A percentile compares a stretch with the other conserved stretches of the same genome.
Conservation (phyloP, 2,329 filamentous ascomycete species). For the Alternaria longipes region DNA sequence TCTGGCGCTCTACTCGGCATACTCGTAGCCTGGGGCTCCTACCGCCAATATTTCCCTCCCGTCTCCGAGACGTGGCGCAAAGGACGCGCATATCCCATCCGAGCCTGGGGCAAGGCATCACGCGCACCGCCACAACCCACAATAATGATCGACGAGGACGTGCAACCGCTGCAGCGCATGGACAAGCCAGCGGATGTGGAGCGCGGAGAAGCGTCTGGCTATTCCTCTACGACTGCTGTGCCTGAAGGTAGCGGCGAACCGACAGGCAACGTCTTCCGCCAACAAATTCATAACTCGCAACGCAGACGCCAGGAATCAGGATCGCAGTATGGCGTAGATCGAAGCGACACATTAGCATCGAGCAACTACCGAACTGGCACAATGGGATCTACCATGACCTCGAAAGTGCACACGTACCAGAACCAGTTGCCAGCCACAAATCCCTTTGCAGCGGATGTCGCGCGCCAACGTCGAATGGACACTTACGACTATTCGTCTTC, state of each 20-base stretch:
- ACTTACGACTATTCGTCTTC: conserved; percentile 52
- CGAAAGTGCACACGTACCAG: conserved; percentile 45
- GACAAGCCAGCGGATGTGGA: conserved; percentile 44
- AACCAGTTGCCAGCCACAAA: conserved; percentile 45
- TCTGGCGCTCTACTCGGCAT: conserved; percentile 64
- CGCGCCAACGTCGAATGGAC: conserved; percentile 42
- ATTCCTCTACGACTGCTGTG: conserved; percentile 34
- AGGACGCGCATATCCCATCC: conserved; percentile 67
- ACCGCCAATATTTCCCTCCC: conserved; percentile 68
- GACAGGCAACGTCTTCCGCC: conserved; percentile 49
- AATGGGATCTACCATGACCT: conserved; percentile 38
- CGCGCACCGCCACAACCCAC: conserved; percentile 44
- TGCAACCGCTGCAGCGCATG: conserved; percentile 42
- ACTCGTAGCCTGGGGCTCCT: conserved; percentile 61
- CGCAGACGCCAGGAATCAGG: conserved; percentile 43
- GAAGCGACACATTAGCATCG: conserved; percentile 43
- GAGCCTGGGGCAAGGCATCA: conserved; percentile 61
- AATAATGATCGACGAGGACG: conserved; percentile 42
- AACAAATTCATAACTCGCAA: conserved; percentile 51
- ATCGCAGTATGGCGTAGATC: conserved; percentile 38
- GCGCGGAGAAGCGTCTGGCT: conserved; percentile 44
- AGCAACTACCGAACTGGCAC: conserved; percentile 40
- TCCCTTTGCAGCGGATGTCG: conserved; percentile 40
- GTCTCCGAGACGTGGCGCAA: conserved; percentile 65
- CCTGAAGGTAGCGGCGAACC: conserved; percentile 27